Evolutionary conservation across 768 basidiomycete genomes (phyloP).

Genomic region (Glaciozyma martinii): DNA sequence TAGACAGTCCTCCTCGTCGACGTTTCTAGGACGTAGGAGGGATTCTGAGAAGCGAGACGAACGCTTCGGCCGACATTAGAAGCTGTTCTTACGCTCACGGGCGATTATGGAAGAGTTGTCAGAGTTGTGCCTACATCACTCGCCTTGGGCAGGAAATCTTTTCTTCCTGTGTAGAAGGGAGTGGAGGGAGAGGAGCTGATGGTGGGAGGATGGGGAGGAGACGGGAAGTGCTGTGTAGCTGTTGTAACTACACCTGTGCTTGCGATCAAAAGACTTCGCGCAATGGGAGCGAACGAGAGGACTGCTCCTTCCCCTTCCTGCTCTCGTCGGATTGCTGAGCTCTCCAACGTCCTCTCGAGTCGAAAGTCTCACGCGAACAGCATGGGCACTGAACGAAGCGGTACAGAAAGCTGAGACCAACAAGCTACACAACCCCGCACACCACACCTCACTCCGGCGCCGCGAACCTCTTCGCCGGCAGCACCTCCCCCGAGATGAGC

Average conservation of each 20-base stretch:
- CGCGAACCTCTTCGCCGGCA: no score
- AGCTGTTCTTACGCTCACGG: background rate
- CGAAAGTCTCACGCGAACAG: no score
- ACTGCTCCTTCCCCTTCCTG: no score
- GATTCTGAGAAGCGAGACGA: slow-evolving; percentile 17
- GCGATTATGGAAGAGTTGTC: background rate
- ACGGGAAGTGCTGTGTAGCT: background rate
- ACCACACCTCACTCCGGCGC: no score
- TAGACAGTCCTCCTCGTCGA: slow-evolving; percentile 15
- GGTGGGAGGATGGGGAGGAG: background rate
- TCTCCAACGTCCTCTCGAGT: no score
- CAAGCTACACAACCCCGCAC: no score
- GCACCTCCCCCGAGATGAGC: slow-evolving; percentile 49
- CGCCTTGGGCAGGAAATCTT: background rate
- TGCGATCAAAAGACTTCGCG: no score
- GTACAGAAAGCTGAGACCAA: no score
- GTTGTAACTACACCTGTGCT: no score
- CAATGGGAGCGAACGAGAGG: no score
- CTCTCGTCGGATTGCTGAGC: no score
- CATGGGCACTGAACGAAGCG: no score
- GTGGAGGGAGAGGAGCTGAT: background rate
- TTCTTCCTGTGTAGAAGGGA: background rate
- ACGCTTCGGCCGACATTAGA: slow-evolving; percentile 7
- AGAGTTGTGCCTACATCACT: background rate
- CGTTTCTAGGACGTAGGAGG: slow-evolving; percentile 1